Percentiles rank a stretch among this genome's conserved stretches.
These are phyloP conservation scores for Epicoccum nigrum DNA, from an alignment of 2,329 filamentous ascomycete species.

Conservation along the genomic window DNA sequence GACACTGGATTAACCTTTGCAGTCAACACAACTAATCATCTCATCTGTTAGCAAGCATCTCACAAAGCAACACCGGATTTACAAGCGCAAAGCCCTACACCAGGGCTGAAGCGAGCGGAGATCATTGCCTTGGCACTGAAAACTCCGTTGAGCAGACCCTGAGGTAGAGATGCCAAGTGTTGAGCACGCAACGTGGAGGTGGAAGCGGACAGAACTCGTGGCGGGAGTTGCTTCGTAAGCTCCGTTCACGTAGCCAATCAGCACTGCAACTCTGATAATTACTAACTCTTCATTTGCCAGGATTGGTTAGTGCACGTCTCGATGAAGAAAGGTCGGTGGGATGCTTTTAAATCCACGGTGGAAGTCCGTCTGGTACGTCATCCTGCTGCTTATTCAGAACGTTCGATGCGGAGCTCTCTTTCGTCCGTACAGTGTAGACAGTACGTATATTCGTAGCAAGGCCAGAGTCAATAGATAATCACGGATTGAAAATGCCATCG, in stretches of 20 bases:
- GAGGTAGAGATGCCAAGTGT: neutral
- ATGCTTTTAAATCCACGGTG: conserved; percentile 13
- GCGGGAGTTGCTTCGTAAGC: conserved; percentile 3
- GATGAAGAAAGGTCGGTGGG: neutral
- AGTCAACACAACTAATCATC: conserved; percentile 1
- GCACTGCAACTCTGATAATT: too few species aligned
- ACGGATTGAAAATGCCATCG: too few species aligned
- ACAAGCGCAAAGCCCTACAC: neutral
- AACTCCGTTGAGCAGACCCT: neutral
- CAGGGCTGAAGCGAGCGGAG: neutral
- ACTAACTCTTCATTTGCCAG: neutral
- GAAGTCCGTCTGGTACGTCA: conserved; percentile 4
- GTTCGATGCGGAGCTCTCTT: neutral
- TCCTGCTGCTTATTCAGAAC: neutral
- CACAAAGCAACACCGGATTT: conserved; percentile 12
- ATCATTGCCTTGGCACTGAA: neutral
- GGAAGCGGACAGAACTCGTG: conserved; percentile 1
- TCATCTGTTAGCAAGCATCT: conserved; percentile 12
- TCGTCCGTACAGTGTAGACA: conserved; percentile 10
- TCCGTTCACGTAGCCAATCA: neutral
- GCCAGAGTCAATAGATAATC: too few species aligned
- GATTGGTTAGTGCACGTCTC: neutral
- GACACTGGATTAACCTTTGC: neutral
- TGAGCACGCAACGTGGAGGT: conserved; percentile 1
- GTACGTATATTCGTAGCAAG: too few species aligned